Percentiles rank a stretch among this genome's conserved stretches.
These are phyloP conservation scores for Eucalyptus coolabah DNA, from an alignment of 345 rosid genomes.

Conservation along the genomic window DNA sequence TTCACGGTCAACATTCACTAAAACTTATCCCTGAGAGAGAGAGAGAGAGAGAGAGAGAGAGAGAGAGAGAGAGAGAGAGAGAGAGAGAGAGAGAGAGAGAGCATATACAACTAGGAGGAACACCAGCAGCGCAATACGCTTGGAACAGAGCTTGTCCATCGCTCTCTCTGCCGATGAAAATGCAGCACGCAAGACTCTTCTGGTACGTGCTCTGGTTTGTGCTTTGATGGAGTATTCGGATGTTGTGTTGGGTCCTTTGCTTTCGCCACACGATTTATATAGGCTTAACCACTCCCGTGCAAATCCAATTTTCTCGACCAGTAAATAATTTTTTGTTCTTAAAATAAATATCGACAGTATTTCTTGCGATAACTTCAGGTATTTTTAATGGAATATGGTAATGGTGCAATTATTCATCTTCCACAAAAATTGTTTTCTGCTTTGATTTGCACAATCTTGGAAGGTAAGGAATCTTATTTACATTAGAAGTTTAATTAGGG, in stretches of 20 bases:
- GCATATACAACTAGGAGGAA: background rate
- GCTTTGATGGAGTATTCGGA: background rate
- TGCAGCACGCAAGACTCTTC: background rate
- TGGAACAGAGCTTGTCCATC: background rate
- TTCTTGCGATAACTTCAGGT: background rate
- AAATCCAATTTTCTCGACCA: background rate
- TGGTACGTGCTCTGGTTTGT: background rate
- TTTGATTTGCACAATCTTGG: background rate
- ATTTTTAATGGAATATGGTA: background rate
- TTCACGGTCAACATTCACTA: background rate
- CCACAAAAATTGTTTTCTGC: background rate
- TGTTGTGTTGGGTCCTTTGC: background rate
- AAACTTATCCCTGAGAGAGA: background rate
- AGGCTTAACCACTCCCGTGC: background rate
- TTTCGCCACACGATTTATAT: background rate
- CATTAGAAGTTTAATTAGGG: background rate
- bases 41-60: background rate
- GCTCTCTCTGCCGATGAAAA: background rate
- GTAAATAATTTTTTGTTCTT: background rate
- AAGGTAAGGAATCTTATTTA: background rate
- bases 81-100: background rate
- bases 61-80: background rate
- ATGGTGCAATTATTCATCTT: background rate
- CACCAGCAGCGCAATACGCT: background rate
- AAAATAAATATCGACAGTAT: background rate